These are phyloP conservation scores for Sphagnum magellanicum DNA, from an alignment of 228 moss, liverwort and hornwort genomes.

Conservation along the genomic window DNA sequence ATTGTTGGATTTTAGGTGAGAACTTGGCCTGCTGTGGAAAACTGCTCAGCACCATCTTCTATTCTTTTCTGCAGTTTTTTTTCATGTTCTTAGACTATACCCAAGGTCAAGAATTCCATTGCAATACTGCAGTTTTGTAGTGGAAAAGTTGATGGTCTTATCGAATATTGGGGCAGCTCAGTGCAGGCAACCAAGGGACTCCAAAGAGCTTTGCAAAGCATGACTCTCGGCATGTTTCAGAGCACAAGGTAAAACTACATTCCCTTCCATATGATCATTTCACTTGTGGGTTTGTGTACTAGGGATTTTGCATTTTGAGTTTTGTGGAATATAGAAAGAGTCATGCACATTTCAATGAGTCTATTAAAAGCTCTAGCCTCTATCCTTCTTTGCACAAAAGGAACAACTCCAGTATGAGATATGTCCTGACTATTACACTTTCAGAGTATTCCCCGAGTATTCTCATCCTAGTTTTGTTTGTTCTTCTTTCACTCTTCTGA, in stretches of 20 bases:
- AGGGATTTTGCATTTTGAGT: neutral
- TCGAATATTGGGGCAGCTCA: conserved; percentile 41
- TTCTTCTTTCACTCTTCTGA: no score
- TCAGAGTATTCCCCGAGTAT: no score
- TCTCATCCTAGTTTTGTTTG: no score
- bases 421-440: no score
- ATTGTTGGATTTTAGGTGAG: conserved; percentile 68
- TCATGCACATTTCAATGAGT: neutral
- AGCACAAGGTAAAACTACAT: conserved; percentile 56
- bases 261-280: neutral
- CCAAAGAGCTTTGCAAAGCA: conserved; percentile 57
- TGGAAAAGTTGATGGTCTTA: conserved; percentile 12
- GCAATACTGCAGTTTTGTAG: no score
- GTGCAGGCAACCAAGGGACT: conserved; percentile 67
- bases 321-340: neutral
- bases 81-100: neutral
- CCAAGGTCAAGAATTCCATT: no score
- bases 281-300: neutral
- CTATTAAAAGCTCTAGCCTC: no score
- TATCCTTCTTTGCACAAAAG: no score
- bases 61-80: neutral
- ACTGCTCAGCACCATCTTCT: neutral
- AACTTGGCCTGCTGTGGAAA: neutral
- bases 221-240: conserved; percentile 87
- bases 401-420: no score